Evolutionary conservation across 306 rosid genomes (phyloP), one percentile per base, ranked within the genome.

Genomic region (Cyclanthera cordifolia): DNA sequence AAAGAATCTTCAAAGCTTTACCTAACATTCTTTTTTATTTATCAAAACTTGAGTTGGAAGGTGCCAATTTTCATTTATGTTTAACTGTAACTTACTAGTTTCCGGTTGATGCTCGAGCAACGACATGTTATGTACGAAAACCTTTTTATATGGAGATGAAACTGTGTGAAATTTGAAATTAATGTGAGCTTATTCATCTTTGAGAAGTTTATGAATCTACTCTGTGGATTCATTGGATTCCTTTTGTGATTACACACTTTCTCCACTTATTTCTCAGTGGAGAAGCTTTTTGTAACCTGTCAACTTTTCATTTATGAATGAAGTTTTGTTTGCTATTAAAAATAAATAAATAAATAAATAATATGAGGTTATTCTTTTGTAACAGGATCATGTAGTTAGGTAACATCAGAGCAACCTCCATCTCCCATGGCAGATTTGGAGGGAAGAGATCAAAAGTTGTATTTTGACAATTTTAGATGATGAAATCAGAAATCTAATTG

Each of bases 401-500:
- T 43, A 17, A 1, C 54, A 13, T 6, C 6, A 7, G 53, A 41
- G 39, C 50, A 45, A 21, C 45, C 70, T 65, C 37, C 41, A 13
- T 24, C 6, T 23, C 14, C 20, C 37, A 64, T 13, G 53, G 3
- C 37, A 13, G 53, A 24, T 65, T 45, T 32, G 4, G 53, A 45
- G 41, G 70, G 54, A 45, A 46, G 70, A 45, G 34, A 63, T 21
- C n/a, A 21, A 25, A 23, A 46, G 70, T 45, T 23, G 2, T 65
- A 13, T 43, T n/a, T n/a, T 24, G 53, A 66, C 15, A 46, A 46
- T 23, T 46, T 49, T 46, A 66, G 70, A 16, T 7, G 54, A 65
- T 23, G 50, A 32, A 63, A 10, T 63, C 52, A 63, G 32, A 37
- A 61, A 61, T 63, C 51, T 41, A 10, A 45, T 65, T 65, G 53